A percentile compares a stretch with the other conserved stretches of the same genome.
phyloP scores from a whole-genome alignment of 352 stramenopile genomes.

The Phytophthora pluvialis region DNA sequence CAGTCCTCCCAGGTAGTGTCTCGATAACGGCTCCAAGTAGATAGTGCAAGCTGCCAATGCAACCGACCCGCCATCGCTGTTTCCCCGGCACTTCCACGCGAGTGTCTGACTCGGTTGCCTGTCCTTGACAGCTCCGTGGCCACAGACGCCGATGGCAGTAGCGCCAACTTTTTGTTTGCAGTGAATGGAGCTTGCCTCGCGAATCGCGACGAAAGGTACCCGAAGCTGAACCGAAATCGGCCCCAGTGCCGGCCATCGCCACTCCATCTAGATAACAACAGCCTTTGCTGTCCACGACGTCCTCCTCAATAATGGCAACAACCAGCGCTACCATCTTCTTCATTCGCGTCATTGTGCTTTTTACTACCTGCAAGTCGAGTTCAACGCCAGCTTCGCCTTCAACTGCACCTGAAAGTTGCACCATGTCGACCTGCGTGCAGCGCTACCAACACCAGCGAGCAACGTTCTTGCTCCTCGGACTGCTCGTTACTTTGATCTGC shows the following conservation, averaged over 20 bases:
- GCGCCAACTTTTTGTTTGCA: conserved; percentile 5
- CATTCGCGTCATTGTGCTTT: conserved; percentile 25
- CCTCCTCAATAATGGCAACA: background rate
- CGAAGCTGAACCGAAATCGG: conserved; percentile 24
- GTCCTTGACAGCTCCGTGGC: conserved; percentile 9
- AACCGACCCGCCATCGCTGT: conserved; percentile 5
- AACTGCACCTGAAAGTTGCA: conserved; percentile 11
- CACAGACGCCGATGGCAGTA: conserved; percentile 19
- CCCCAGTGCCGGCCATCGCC: conserved; percentile 1
- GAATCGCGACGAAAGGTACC: background rate
- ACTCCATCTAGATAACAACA: conserved; percentile 1
- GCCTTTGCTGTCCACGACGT: background rate
- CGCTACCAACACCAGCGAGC: conserved; percentile 13
- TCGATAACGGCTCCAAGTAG: too few species aligned
- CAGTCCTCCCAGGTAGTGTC: background rate
- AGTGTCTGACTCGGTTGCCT: conserved; percentile 8
- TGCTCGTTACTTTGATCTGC: conserved; percentile 10
- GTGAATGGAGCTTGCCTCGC: conserved; percentile 7
- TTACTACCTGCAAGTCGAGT: conserved; percentile 16
- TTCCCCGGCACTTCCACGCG: conserved; percentile 10
- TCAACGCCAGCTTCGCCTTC: conserved; percentile 11
- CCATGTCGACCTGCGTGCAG: conserved; percentile 19
- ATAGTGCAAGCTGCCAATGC: background rate
- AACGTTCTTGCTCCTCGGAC: conserved; percentile 14
- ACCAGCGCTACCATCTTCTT: background rate